Evolutionary conservation across 108 stramenopile species (phyloP).

Genomic region (Seminavis robusta): DNA sequence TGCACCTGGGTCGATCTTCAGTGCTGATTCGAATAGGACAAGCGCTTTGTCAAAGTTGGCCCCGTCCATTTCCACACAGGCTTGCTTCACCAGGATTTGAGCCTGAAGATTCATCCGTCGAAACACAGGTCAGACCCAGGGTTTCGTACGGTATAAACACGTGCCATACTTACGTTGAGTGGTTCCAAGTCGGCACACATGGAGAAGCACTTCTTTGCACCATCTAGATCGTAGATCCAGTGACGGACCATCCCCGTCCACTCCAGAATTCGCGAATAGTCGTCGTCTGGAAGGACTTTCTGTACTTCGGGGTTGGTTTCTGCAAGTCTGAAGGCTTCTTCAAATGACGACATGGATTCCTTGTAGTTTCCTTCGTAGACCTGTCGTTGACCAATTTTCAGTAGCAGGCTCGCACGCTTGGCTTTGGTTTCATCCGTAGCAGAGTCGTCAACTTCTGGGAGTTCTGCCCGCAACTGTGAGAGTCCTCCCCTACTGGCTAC

Average conservation of each 20-base stretch:
- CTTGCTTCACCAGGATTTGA: slow-evolving; percentile 80
- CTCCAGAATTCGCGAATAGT: slow-evolving; percentile 73
- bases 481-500: slow-evolving; percentile 64
- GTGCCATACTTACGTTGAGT: slow-evolving; percentile 56
- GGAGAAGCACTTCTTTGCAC: slow-evolving; percentile 66
- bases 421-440: slow-evolving; percentile 23
- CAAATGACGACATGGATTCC: slow-evolving; percentile 58
- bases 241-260: slow-evolving; percentile 89
- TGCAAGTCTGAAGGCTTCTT: slow-evolving; percentile 52
- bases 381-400: slow-evolving; percentile 73
- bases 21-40: slow-evolving; percentile 66
- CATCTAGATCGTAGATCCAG: slow-evolving; percentile 84
- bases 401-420: slow-evolving; percentile 43
- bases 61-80: slow-evolving; percentile 88
- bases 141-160: neutral
- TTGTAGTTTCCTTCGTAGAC: slow-evolving; percentile 69
- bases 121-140: neutral
- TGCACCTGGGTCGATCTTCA: slow-evolving; percentile 67
- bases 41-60: slow-evolving; percentile 63
- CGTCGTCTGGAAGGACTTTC: slow-evolving; percentile 57
- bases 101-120: slow-evolving; percentile 25
- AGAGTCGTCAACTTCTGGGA: slow-evolving; percentile 26
- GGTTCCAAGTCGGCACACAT: slow-evolving; percentile 76
- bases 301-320: slow-evolving; percentile 36
- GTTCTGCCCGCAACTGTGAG: slow-evolving; percentile 29